A percentile compares a stretch with the other conserved stretches of the same genome.
phyloP scores from a whole-genome alignment of 2,329 filamentous ascomycete genomes.

The Botrytis hyacinthi region DNA sequence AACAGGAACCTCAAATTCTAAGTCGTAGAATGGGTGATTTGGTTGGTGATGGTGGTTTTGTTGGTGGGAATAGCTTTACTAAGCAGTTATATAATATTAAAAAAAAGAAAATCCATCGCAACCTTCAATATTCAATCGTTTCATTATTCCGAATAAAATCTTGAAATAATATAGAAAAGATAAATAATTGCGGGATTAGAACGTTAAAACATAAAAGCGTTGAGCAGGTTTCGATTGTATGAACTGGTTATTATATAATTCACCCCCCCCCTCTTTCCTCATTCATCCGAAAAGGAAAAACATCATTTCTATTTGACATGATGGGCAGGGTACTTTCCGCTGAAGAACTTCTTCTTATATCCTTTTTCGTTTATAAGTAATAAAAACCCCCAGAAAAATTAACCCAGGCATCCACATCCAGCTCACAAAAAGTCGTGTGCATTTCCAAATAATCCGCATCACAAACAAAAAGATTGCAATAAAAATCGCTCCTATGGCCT shows the following conservation, averaged over 20 bases:
- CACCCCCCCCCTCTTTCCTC: not conserved
- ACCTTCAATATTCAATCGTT: not conserved
- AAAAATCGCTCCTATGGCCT: not conserved
- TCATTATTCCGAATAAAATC: rapidly evolving
- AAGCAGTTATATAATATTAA: not conserved
- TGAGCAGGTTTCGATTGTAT: not conserved
- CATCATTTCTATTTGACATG: no score
- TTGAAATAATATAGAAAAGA: not conserved
- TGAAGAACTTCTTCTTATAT: no score
- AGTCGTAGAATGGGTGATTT: not conserved
- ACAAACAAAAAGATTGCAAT: no score
- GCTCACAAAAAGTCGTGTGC: no score
- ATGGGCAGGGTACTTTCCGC: no score
- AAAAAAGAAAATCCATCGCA: not conserved
- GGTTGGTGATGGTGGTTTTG: not conserved
- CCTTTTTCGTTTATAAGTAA: no score
- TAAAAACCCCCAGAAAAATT: no score
- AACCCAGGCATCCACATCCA: no score
- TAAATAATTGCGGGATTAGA: not conserved
- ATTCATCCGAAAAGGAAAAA: no score
- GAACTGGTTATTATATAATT: not conserved
- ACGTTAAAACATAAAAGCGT: not conserved
- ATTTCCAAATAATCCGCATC: no score
- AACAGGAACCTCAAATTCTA: not conserved
- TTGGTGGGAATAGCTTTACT: not conserved